These are phyloP conservation scores for Chrysosporium keratinophilum DNA, from an alignment of 2,329 filamentous ascomycete species.

Conservation along the genomic window DNA sequence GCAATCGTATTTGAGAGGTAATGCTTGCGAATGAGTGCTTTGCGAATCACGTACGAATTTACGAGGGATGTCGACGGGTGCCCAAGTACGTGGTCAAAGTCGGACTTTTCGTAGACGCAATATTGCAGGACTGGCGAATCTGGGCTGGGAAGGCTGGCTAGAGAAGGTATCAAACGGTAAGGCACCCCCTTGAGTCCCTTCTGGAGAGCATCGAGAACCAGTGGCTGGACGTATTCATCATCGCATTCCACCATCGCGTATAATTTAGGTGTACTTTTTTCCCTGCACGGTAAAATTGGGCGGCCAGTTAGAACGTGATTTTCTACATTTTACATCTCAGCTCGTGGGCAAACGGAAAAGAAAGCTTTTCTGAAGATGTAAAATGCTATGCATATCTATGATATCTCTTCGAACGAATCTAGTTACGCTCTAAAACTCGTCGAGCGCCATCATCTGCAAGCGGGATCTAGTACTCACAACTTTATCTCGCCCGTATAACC, in stretches of 20 bases:
- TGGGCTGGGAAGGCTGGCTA: conserved; percentile 39
- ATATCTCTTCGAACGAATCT: conserved; percentile 18
- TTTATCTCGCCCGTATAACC: conserved; percentile 62
- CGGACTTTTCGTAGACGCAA: conserved; percentile 72
- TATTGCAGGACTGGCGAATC: conserved; percentile 59
- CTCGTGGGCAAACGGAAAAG: neutral
- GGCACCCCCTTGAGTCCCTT: conserved; percentile 47
- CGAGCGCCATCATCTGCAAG: conserved; percentile 15
- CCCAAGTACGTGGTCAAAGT: conserved; percentile 63
- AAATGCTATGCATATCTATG: conserved; percentile 9
- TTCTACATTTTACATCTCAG: neutral
- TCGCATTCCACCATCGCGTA: conserved; percentile 75
- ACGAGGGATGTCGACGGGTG: conserved; percentile 55
- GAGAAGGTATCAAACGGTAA: conserved; percentile 47
- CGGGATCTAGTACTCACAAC: conserved; percentile 55
- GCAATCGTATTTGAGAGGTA: conserved; percentile 76
- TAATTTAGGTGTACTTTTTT: conserved; percentile 31
- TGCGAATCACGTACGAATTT: conserved; percentile 91
- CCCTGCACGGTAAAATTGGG: conserved; percentile 7
- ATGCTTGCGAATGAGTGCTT: conserved; percentile 92
- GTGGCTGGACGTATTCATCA: conserved; percentile 77
- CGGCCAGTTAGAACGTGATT: conserved; percentile 3
- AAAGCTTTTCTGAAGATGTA: neutral
- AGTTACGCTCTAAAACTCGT: conserved; percentile 21
- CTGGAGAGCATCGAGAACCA: conserved; percentile 64